Percentiles rank a stretch among this genome's conserved stretches.
phyloP scores from a whole-genome alignment of 495 filamentous ascomycete genomes.

The Trichoderma orchidacearum region DNA sequence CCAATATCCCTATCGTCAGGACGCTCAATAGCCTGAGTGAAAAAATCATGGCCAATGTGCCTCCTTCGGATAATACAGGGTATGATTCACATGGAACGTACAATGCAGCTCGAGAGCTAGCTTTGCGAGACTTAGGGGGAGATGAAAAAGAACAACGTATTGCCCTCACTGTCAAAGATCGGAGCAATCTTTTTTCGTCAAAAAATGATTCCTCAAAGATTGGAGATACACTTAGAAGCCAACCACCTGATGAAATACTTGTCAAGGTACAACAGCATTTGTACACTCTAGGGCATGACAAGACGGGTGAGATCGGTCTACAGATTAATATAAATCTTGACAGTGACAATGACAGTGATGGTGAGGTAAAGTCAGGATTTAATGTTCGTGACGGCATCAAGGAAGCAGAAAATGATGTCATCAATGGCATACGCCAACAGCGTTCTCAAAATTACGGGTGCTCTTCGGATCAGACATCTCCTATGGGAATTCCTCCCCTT shows the following conservation, averaged over 20 bases:
- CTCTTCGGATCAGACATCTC: constrained; percentile 26
- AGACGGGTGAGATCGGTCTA: constrained; percentile 38
- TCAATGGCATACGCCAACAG: constrained; percentile 34
- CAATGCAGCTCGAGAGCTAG: constrained; percentile 30
- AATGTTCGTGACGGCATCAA: constrained; percentile 41
- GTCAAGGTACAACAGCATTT: constrained; percentile 49
- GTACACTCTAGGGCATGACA: constrained; percentile 29
- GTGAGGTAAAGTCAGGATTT: constrained; percentile 33
- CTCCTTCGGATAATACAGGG: constrained; percentile 65
- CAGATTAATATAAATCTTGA: constrained; percentile 43
- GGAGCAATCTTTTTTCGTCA: constrained; percentile 64
- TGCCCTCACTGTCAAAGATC: constrained; percentile 75
- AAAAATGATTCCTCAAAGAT: constrained; percentile 44
- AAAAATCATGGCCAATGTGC: constrained; percentile 79
- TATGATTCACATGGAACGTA: constrained; percentile 27
- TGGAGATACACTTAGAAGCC: constrained; percentile 42
- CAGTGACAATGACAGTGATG: constrained; percentile 55
- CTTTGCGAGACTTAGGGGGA: constrained; percentile 69
- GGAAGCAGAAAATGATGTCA: constrained; percentile 42
- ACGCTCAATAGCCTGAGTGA: constrained; percentile 77
- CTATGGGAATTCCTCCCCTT: constrained; percentile 47
- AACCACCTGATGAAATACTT: constrained; percentile 56
- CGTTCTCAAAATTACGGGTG: constrained; percentile 38
- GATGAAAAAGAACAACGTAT: constrained; percentile 60
- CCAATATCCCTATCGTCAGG: constrained; percentile 50